Conservation (phyloP, 208 protist species). For the Trypanosoma brucei region DNA sequence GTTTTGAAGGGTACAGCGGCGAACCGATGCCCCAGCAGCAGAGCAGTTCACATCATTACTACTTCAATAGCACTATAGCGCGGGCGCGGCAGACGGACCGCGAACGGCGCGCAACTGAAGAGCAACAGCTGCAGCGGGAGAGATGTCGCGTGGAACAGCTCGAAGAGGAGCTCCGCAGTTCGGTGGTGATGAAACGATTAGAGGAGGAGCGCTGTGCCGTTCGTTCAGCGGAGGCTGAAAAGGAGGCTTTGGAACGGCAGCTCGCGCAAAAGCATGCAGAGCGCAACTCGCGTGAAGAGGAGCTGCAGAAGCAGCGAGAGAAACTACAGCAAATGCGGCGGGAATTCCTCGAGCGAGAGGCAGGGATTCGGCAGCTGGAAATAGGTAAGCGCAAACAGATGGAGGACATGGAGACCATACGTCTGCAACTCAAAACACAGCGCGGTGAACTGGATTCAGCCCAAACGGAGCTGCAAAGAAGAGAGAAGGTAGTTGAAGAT, state of each 20-base stretch:
- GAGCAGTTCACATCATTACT: slow-evolving; percentile 18
- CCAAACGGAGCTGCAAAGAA: slow-evolving; percentile 30
- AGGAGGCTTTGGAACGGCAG: slow-evolving; percentile 10
- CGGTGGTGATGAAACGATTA: slow-evolving; percentile 27
- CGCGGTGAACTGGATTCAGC: slow-evolving; percentile 22
- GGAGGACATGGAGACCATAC: slow-evolving; percentile 54
- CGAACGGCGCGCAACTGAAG: slow-evolving; percentile 11
- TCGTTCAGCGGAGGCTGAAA: slow-evolving; percentile 16
- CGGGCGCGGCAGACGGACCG: slow-evolving; percentile 2
- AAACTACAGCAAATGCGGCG: slow-evolving; percentile 14
- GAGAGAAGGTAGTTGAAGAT: slow-evolving; percentile 26
- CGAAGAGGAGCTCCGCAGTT: slow-evolving; percentile 29
- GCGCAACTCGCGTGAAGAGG: neutral
- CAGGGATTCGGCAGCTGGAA: slow-evolving; percentile 30
- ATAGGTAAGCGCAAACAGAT: slow-evolving; percentile 50
- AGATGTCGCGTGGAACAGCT: slow-evolving; percentile 6
- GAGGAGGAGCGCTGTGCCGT: slow-evolving; percentile 22
- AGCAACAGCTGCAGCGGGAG: slow-evolving; percentile 5
- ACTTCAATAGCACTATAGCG: slow-evolving; percentile 15
- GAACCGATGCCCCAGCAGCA: slow-evolving; percentile 10
- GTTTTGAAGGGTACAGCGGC: slow-evolving; percentile 28
- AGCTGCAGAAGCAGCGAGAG: slow-evolving; percentile 5
- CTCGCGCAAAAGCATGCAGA: slow-evolving; percentile 12
- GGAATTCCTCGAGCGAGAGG: slow-evolving; percentile 20
- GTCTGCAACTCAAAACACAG: slow-evolving; percentile 21